Evolutionary conservation across 2,329 filamentous ascomycete genomes (phyloP).

Genomic region (Byssothecium circinans): DNA sequence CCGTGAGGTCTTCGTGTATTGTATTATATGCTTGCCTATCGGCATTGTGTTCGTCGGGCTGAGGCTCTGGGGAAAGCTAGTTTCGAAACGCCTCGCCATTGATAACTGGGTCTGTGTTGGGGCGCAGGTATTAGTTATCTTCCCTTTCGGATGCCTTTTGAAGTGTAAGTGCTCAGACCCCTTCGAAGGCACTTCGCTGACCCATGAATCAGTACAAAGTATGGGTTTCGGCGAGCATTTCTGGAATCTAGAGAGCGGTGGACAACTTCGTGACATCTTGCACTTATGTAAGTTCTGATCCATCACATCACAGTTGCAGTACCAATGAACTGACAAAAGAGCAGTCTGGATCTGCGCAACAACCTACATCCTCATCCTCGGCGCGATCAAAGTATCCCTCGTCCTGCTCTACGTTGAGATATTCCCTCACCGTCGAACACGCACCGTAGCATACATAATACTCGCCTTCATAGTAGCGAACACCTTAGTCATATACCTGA

Average conservation of each 20-base stretch:
- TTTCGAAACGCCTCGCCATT: conserved; percentile 15
- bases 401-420: conserved; percentile 34
- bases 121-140: conserved; percentile 16
- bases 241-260: conserved; percentile 16
- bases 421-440: conserved; percentile 22
- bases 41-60: conserved; percentile 16
- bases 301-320: neutral
- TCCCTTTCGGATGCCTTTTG: conserved; percentile 21
- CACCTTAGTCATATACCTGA: conserved; percentile 18
- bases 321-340: neutral
- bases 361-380: conserved; percentile 23
- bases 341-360: conserved; percentile 21
- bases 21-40: conserved; percentile 15
- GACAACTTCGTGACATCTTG: conserved; percentile 11
- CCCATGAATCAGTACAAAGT: conserved; percentile 13
- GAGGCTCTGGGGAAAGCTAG: conserved; percentile 17
- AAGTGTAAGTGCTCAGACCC: conserved; percentile 15
- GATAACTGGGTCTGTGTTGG: conserved; percentile 25
- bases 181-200: neutral
- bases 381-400: conserved; percentile 29
- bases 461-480: conserved; percentile 20
- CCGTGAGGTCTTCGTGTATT: conserved; percentile 9
- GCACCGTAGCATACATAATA: conserved; percentile 19
- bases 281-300: conserved; percentile 9
- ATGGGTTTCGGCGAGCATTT: conserved; percentile 29